Conservation (phyloP, 192 early-diverging fungal species). For the Coemansia guatemalensis region DNA sequence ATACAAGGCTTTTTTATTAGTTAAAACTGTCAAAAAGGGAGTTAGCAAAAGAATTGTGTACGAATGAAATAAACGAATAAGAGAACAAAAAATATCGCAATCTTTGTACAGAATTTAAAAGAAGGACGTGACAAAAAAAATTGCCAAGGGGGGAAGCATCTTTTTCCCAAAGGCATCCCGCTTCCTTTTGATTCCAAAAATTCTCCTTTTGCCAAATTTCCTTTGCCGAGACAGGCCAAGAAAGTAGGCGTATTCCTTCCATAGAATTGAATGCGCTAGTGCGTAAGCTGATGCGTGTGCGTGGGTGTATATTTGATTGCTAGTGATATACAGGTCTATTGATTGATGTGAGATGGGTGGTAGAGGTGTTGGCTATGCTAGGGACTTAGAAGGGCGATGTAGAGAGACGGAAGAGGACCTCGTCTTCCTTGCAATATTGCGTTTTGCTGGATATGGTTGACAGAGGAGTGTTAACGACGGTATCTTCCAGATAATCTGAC, state of each 20-base stretch:
- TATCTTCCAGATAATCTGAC: constrained; percentile 8
- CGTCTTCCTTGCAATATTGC: constrained; percentile 8
- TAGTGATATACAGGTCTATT: background rate
- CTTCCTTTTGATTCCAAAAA: background rate
- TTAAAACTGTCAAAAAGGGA: background rate
- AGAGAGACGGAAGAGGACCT: constrained; percentile 9
- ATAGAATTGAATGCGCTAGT: background rate
- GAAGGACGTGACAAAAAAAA: background rate
- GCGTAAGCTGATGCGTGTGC: background rate
- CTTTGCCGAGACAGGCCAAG: background rate
- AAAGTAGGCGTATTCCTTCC: background rate
- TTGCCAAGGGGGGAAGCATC: background rate
- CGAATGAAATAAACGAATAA: background rate
- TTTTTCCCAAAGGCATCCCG: background rate
- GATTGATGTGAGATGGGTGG: background rate
- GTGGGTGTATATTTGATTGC: background rate
- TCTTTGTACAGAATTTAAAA: constrained; percentile 1
- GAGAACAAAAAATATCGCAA: constrained; percentile 14
- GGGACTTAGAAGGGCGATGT: constrained; percentile 1
- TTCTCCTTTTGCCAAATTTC: background rate
- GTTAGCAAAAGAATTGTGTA: background rate
- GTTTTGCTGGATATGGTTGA: constrained; percentile 11
- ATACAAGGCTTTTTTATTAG: background rate
- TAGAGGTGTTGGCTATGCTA: background rate
- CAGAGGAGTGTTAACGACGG: constrained; percentile 8